Percentiles rank a stretch among this genome's conserved stretches.
These are phyloP conservation scores for Choanephora cucurbitarum DNA, from an alignment of 371 early-diverging fungal genomes.

Conservation along the genomic window DNA sequence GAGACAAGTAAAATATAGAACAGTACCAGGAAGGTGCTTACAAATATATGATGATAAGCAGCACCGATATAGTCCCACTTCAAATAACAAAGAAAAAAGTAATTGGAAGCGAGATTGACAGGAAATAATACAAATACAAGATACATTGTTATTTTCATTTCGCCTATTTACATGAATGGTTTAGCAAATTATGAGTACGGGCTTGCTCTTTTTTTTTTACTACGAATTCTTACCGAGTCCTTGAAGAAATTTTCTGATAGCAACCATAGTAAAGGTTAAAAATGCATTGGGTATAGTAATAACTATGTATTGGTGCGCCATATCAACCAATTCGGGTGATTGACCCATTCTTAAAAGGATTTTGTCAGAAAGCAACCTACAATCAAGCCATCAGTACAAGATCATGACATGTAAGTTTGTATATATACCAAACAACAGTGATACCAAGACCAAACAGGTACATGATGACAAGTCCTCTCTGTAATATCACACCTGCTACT, in stretches of 20 bases:
- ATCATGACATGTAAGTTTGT: too few relatives aligned
- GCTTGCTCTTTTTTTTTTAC: too few relatives aligned
- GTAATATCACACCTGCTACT: conserved; percentile 42
- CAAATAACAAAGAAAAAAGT: conserved; percentile 31
- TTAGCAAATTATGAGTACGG: too few relatives aligned
- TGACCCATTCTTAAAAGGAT: conserved; percentile 35
- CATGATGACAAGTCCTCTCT: conserved; percentile 37
- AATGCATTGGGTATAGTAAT: conserved; percentile 31
- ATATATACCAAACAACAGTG: conserved; percentile 28
- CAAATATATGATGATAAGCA: conserved; percentile 22
- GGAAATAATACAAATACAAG: conserved; percentile 34
- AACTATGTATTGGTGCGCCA: conserved; percentile 35
- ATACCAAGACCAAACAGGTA: conserved; percentile 27
- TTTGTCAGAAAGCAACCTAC: conserved; percentile 12
- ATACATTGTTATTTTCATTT: conserved; percentile 45
- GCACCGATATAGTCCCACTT: conserved; percentile 38
- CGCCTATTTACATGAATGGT: conserved; percentile 7
- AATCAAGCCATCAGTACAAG: not conserved
- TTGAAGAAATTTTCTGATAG: conserved; percentile 42
- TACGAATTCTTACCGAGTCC: conserved; percentile 32
- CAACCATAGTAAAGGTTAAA: conserved; percentile 27
- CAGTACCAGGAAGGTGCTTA: conserved; percentile 4
- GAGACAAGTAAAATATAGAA: conserved; percentile 16
- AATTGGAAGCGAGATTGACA: conserved; percentile 32
- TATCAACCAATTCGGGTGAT: conserved; percentile 29